Evolutionary conservation across 176 grass and related monocot genomes (phyloP), one percentile per base, ranked within the genome.

Genomic region (Triticum turgidum): DNA sequence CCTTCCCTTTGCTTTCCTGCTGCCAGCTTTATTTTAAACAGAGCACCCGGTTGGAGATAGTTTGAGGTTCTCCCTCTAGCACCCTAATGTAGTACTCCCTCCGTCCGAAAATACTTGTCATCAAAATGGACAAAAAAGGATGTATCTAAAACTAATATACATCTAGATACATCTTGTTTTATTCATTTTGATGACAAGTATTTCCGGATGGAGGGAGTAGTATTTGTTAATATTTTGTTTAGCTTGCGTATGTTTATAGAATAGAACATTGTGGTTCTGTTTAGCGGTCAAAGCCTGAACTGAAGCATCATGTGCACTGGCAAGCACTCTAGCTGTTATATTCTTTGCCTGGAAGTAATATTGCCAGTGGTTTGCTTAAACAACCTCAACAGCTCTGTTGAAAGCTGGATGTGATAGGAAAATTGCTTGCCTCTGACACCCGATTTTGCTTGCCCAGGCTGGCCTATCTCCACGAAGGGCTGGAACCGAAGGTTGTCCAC

Each of bases 401-500:
- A 73, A 38, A 45, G 68, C 63, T 77, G 35, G 8, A 52, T 71
- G n/a, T 76, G 38, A 71, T 85, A 64, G 12, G 41, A 22, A 85
- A 39, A 56, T 42, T 82, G 10, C 17, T 32, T 1, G 29, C 42
- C n/a, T 72, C 33, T 91, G 64, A 85, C 82, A 71, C 35, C 2
- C 11, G 75, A 91, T 61, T 66, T 81, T 81, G 25, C 83, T 38
- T 79, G 13, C 78, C 17, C 84, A 98, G 97, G 51, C 85, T 98
- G 85, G 92, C 97, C 62, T 98, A 98, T 86, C 93, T 98, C 65
- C 97, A 98, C 34, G 97, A 98, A 73, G 97, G 97, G 34, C 85
- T 98, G 77, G 97, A 98, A 80, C 97, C 97, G 0, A 98, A 96
- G 90, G 92, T 98, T 80, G 97, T 98, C 4, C 97, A 98, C 52